phyloP scores from a whole-genome alignment of 169 alveolate genomes.

The Cyclospora cayetanensis region DNA sequence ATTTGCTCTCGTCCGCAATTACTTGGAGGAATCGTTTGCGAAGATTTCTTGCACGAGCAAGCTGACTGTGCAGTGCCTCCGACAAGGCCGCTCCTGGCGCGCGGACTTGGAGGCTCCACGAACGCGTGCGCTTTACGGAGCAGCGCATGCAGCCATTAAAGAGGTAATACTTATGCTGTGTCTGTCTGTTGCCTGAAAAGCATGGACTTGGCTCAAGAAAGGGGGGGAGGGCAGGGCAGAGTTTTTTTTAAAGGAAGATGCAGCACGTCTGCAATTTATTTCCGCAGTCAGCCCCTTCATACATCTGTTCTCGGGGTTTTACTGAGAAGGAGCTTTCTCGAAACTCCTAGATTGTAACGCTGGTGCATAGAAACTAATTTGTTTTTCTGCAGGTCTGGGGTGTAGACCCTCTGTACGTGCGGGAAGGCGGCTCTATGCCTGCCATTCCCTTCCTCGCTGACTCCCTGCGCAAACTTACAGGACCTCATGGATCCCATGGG shows the following conservation, averaged over 20 bases:
- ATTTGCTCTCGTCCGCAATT: background rate
- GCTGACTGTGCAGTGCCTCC: slow-evolving; percentile 56
- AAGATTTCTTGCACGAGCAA: slow-evolving; percentile 28
- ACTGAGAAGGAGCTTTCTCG: too few species aligned
- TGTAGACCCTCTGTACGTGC: slow-evolving; percentile 61
- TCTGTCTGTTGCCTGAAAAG: too few species aligned
- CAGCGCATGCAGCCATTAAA: slow-evolving; percentile 49
- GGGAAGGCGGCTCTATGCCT: slow-evolving; percentile 77
- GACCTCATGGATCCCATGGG: background rate
- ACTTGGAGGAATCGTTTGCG: background rate
- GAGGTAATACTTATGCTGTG: too few species aligned
- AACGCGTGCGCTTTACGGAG: slow-evolving; percentile 61
- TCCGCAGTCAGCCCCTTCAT: too few species aligned
- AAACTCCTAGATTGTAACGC: too few species aligned
- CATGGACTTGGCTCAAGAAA: too few species aligned
- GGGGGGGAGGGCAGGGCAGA: too few species aligned
- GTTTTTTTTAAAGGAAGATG: too few species aligned
- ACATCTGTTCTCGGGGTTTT: too few species aligned
- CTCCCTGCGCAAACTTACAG: slow-evolving; percentile 18
- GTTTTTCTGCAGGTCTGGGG: slow-evolving; percentile 64
- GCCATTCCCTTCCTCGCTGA: slow-evolving; percentile 60
- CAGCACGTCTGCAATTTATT: too few species aligned
- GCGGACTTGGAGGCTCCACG: slow-evolving; percentile 54
- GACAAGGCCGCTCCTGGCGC: slow-evolving; percentile 65
- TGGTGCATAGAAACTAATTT: too few species aligned